These are phyloP conservation scores for Obelidium mucronatum DNA, from an alignment of 192 early-diverging fungal species.

Conservation along the genomic window DNA sequence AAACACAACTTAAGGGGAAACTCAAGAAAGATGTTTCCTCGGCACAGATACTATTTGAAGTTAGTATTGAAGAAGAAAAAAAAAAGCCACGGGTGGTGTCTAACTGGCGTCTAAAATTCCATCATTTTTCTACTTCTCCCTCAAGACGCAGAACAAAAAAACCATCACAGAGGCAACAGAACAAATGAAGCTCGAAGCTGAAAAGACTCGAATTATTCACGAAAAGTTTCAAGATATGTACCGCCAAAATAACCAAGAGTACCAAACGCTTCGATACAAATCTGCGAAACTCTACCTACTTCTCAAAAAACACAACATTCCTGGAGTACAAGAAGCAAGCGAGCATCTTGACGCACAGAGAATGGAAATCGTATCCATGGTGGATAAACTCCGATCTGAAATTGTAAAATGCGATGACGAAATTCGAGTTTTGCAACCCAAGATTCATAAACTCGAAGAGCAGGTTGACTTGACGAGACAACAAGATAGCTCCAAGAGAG, in stretches of 20 bases:
- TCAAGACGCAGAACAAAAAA: not conserved
- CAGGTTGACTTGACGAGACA: slow-evolving; percentile 10
- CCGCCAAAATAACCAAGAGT: slow-evolving; percentile 28
- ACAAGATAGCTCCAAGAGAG: not conserved
- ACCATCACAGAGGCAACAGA: not conserved
- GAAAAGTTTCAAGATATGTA: not conserved
- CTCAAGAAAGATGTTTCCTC: slow-evolving; percentile 1
- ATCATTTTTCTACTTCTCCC: too few relatives aligned
- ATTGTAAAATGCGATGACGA: slow-evolving; percentile 28
- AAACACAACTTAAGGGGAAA: not conserved
- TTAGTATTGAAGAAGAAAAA: too few relatives aligned
- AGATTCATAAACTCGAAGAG: slow-evolving; percentile 36
- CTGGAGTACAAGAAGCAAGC: slow-evolving; percentile 15
- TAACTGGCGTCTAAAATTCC: too few relatives aligned
- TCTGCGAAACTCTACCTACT: slow-evolving; percentile 13
- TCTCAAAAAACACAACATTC: slow-evolving; percentile 29
- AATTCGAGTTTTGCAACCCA: slow-evolving; percentile 18
- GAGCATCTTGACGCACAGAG: slow-evolving; percentile 13
- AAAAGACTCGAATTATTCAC: not conserved
- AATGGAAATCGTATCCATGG: slow-evolving; percentile 5
- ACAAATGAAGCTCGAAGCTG: not conserved
- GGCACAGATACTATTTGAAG: too few relatives aligned
- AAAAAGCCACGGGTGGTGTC: too few relatives aligned
- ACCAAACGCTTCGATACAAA: slow-evolving; percentile 21
- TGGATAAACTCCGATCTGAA: not conserved